phyloP scores from a whole-genome alignment of 2,329 filamentous ascomycete species.

The Bisporella sp. region DNA sequence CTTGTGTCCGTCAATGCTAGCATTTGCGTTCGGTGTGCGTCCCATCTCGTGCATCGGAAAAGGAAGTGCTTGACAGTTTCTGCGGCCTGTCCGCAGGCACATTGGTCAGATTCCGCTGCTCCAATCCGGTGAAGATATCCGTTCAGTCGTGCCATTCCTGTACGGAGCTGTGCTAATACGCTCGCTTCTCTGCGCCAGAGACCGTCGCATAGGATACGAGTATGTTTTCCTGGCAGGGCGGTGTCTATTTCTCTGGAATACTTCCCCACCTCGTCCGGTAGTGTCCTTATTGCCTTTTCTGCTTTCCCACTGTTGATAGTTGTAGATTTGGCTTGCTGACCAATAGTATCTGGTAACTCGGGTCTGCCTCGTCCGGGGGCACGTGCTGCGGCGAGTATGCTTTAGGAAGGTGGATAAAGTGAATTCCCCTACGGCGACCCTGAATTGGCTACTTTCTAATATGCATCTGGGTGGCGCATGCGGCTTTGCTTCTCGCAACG shows the following conservation, averaged over 20 bases:
- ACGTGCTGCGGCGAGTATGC: too few relatives aligned
- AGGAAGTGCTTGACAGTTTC: neutral
- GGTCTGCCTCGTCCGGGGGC: too few relatives aligned
- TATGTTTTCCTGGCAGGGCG: neutral
- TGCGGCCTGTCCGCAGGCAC: neutral
- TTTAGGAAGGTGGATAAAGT: too few relatives aligned
- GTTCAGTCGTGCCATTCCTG: neutral
- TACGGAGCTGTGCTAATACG: neutral
- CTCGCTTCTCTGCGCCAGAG: neutral
- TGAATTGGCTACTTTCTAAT: too few relatives aligned
- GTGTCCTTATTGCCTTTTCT: neutral
- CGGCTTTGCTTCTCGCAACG: too few relatives aligned
- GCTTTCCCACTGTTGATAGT: neutral
- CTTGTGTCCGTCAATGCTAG: neutral
- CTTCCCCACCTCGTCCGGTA: neutral
- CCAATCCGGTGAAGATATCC: neutral
- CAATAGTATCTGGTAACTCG: too few relatives aligned
- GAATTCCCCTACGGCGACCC: too few relatives aligned
- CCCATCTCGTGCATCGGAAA: neutral
- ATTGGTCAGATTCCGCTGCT: neutral
- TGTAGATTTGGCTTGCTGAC: neutral
- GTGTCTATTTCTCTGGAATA: neutral
- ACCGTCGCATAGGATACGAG: neutral
- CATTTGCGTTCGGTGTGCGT: neutral
- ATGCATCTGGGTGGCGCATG: too few relatives aligned